Evolutionary conservation across 495 filamentous ascomycete species (phyloP), one percentile per base, ranked within the genome.

Genomic region (Aspergillus affinis): DNA sequence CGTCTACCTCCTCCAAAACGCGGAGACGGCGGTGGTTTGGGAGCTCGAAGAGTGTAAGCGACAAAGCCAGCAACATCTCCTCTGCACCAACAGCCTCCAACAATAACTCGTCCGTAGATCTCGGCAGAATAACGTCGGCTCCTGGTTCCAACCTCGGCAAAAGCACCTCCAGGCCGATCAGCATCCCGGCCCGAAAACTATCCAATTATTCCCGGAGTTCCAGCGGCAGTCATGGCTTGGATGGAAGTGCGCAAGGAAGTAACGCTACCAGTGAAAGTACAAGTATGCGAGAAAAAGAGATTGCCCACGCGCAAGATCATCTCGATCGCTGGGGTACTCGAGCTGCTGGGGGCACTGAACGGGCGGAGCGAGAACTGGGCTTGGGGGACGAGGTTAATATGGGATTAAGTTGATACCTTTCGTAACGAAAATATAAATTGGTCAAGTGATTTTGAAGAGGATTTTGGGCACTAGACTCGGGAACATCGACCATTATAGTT

Each of bases 341-440:
- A 13, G 78, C 78, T 18, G 59, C 68, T 0, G 76, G 69, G 17
- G 77, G 77, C 0, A 79, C 72, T 6, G 77, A 78, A 55, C 64
- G 80, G 59, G 74, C 73, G 46, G 73, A 78, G 64, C 54, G 79
- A 53, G 71, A 79, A 65, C 65, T 78, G 66, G 81, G 81, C 5
- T 55, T 81, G 32, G 77, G 79, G 15, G 81, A 84, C 65, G 81
- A 84, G 54, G 71, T 81, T 8, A 79, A 79, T 58, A 84, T 84
- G 81, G 81, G 75, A 19, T 61, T 84, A 61, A 82, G 81, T 61
- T 84, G 72, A 78, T 57, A 41, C 36, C 12, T 41, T 41, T 10
- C 13, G 6, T 17, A 41, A 41, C 13, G 36, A 41, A 32, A 41
- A 41, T 41, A 41, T 41, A 13, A 41, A 15, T 41, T 15, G 36